Evolutionary conservation across 1,139 yeast species (phyloP).

Genomic region (Kazachstania sp.): DNA sequence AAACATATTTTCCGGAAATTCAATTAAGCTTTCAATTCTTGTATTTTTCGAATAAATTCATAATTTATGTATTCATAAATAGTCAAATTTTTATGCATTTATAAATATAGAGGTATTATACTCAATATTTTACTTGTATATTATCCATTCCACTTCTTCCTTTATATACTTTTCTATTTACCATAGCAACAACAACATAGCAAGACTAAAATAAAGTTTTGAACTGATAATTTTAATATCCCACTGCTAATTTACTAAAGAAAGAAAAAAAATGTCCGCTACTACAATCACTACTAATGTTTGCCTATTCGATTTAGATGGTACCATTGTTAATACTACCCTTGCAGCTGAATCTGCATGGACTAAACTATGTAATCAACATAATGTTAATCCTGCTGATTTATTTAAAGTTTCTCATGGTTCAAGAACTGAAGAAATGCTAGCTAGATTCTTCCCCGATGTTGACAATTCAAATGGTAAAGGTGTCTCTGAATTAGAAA

Average conservation of each 20-base stretch:
- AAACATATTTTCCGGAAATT: background rate
- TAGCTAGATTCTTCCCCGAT: constrained; percentile 57
- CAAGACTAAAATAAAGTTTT: too few species aligned
- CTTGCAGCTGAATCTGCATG: constrained; percentile 67
- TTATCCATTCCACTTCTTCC: too few species aligned
- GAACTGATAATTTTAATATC: too few species aligned
- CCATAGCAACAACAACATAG: too few species aligned
- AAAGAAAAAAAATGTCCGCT: background rate
- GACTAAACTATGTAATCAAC: constrained; percentile 53
- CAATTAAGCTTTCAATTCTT: background rate
- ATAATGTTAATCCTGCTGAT: constrained; percentile 57
- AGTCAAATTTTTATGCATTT: background rate
- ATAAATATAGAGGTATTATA: background rate
- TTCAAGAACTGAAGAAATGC: constrained; percentile 60
- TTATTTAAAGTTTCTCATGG: constrained; percentile 67
- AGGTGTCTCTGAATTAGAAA: constrained; percentile 49
- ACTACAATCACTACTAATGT: constrained; percentile 18
- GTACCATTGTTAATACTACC: constrained; percentile 67
- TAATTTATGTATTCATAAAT: background rate
- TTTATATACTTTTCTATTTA: too few species aligned
- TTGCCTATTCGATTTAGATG: constrained; percentile 63
- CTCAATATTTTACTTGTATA: too few species aligned
- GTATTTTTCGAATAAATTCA: background rate
- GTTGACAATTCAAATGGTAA: constrained; percentile 51
- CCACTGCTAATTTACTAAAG: background rate